Evolutionary conservation across 805 yeast species (phyloP).

Genomic region (Ogataea neopini): DNA sequence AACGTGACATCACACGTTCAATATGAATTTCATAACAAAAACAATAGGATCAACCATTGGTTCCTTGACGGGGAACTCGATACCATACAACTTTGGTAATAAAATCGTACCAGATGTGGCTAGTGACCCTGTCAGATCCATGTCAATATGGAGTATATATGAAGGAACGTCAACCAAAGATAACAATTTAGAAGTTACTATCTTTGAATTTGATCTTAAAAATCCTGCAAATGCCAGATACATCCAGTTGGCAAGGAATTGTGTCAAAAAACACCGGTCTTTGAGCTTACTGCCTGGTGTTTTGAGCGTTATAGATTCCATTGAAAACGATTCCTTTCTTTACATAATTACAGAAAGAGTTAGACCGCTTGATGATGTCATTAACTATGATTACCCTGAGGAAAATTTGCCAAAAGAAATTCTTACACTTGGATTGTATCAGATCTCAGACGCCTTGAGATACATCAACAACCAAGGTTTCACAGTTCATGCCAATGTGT

Average conservation of each 20-base stretch:
- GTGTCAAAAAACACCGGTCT: constrained; percentile 49
- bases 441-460: constrained; percentile 53
- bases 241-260: constrained; percentile 44
- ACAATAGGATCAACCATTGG: constrained; percentile 56
- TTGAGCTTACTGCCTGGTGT: constrained; percentile 69
- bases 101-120: constrained; percentile 31
- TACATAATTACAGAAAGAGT: constrained; percentile 71
- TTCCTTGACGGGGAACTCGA: constrained; percentile 55
- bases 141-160: constrained; percentile 61
- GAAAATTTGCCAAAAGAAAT: constrained; percentile 32
- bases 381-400: constrained; percentile 32
- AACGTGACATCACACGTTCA: not conserved
- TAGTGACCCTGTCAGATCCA: constrained; percentile 30
- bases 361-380: constrained; percentile 46
- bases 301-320: constrained; percentile 58
- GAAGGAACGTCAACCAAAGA: constrained; percentile 58
- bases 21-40: constrained; percentile 69
- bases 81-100: constrained; percentile 59
- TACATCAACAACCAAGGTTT: constrained; percentile 58
- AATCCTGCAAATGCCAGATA: constrained; percentile 36
- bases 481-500: constrained; percentile 65
- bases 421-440: constrained; percentile 54
- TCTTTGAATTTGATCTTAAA: constrained; percentile 62
- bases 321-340: constrained; percentile 57
- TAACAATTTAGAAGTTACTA: constrained; percentile 50